Conservation (phyloP, 352 stramenopile species). For the Phytopythium sindhum region DNA sequence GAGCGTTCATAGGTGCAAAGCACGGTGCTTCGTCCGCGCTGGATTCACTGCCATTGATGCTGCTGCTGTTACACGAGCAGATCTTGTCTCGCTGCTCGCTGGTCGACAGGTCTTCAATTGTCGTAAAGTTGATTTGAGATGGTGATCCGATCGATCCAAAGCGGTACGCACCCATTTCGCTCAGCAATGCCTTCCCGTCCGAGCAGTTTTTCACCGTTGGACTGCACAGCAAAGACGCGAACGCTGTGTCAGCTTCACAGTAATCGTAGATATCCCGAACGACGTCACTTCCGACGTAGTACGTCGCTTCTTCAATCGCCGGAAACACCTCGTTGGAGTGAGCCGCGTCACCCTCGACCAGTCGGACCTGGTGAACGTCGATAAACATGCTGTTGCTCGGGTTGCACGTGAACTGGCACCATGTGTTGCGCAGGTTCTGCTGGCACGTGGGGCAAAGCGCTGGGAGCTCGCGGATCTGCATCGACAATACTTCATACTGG, state of each 20-base stretch:
- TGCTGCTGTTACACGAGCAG: conserved; percentile 31
- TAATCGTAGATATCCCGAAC: conserved; percentile 75
- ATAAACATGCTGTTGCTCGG: conserved; percentile 79
- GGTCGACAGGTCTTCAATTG: conserved; percentile 42
- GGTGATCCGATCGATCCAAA: conserved; percentile 62
- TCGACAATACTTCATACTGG: conserved; percentile 64
- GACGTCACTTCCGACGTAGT: conserved; percentile 62
- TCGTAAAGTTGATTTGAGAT: conserved; percentile 68
- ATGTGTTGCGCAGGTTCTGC: conserved; percentile 72
- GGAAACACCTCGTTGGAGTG: conserved; percentile 55
- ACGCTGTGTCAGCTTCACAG: conserved; percentile 49
- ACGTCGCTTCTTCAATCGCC: conserved; percentile 63
- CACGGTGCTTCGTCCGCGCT: conserved; percentile 26
- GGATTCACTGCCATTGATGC: not conserved
- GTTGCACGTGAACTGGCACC: conserved; percentile 79
- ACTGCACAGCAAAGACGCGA: conserved; percentile 46
- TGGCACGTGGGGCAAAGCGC: conserved; percentile 67
- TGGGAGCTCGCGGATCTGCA: conserved; percentile 53
- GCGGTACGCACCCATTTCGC: conserved; percentile 63
- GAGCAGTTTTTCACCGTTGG: conserved; percentile 48
- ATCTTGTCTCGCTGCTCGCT: conserved; percentile 41
- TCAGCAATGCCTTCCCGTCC: conserved; percentile 44
- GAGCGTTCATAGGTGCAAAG: conserved; percentile 43
- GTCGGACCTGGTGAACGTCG: conserved; percentile 59
- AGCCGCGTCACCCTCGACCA: conserved; percentile 47